A percentile compares a stretch with the other conserved stretches of the same genome.
Evolutionary conservation across 768 basidiomycete species (phyloP).

Genomic region (Cyathus striatus): DNA sequence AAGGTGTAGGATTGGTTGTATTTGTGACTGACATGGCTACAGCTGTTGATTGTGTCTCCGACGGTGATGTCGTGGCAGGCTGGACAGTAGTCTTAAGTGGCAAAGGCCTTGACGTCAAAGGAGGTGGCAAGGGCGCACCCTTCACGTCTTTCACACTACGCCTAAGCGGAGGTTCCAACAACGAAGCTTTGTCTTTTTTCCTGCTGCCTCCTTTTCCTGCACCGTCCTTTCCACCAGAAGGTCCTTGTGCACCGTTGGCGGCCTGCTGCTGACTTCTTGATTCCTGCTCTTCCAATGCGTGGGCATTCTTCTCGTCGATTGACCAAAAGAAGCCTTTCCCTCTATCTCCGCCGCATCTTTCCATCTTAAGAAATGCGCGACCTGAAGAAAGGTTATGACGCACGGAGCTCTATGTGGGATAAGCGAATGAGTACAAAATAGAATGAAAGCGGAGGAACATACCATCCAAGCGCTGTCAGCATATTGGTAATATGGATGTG

Average conservation of each 20-base stretch:
- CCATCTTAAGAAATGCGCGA: conserved; percentile 87
- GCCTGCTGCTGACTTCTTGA: conserved; percentile 40
- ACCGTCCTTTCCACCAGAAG: conserved; percentile 23
- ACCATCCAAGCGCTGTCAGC: conserved; percentile 94
- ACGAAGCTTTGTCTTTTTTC: conserved; percentile 50
- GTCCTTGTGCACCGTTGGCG: conserved; percentile 22
- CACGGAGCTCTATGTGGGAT: conserved; percentile 82
- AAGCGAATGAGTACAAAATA: conserved; percentile 3
- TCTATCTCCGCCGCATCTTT: conserved; percentile 77
- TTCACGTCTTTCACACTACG: conserved; percentile 63
- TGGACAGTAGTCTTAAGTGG: conserved; percentile 33
- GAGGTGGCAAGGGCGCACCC: conserved; percentile 58
- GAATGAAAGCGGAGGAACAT: conserved; percentile 19
- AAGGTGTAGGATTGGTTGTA: too few relatives aligned
- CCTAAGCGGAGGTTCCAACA: conserved; percentile 62
- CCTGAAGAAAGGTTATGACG: conserved; percentile 93
- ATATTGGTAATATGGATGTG: conserved; percentile 86
- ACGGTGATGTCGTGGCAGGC: conserved; percentile 15
- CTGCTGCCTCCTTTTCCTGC: conserved; percentile 37
- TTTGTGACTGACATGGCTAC: too few relatives aligned
- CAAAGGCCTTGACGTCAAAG: conserved; percentile 62
- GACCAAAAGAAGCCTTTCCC: conserved; percentile 95
- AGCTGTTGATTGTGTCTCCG: too few relatives aligned
- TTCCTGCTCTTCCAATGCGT: conserved; percentile 68
- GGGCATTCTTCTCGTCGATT: conserved; percentile 70